Percentiles rank a stretch among this genome's conserved stretches.
Evolutionary conservation across 371 early-diverging fungal genomes (phyloP).

Genomic region (Homolaphlyctis polyrhiza): DNA sequence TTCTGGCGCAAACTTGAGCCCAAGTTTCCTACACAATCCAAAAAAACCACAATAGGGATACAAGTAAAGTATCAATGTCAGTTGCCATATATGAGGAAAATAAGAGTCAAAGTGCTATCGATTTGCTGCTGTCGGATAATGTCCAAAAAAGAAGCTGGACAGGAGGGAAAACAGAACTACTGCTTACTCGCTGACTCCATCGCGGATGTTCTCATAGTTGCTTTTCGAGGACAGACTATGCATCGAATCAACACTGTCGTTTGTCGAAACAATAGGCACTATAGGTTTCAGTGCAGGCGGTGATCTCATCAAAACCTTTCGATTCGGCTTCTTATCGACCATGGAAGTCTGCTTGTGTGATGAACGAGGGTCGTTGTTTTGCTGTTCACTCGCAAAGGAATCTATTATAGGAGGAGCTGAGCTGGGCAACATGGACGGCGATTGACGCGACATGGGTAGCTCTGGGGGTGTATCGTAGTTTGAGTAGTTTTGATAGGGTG

Average conservation of each 20-base stretch:
- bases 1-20: constrained; percentile 63
- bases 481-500: not conserved
- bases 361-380: too few species aligned
- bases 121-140: too few species aligned
- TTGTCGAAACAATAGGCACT: constrained; percentile 15
- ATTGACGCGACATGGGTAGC: constrained; percentile 25
- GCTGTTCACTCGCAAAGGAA: too few species aligned
- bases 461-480: not conserved
- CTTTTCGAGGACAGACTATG: constrained; percentile 64
- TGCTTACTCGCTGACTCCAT: constrained; percentile 70
- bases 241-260: constrained; percentile 35
- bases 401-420: too few species aligned
- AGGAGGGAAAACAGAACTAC: not conserved
- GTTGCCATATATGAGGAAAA: not conserved
- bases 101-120: not conserved
- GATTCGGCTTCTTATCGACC: not conserved
- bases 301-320: not conserved
- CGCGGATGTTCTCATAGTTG: constrained; percentile 78
- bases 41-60: not conserved
- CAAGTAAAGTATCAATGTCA: not conserved
- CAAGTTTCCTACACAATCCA: constrained; percentile 40
- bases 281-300: constrained; percentile 35
- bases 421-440: constrained; percentile 16
- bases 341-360: not conserved
- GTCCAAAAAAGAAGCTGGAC: not conserved